A percentile compares a stretch with the other conserved stretches of the same genome.
These are phyloP conservation scores for Botrytis fragariae DNA, from an alignment of 2,329 filamentous ascomycete genomes.

Conservation along the genomic window DNA sequence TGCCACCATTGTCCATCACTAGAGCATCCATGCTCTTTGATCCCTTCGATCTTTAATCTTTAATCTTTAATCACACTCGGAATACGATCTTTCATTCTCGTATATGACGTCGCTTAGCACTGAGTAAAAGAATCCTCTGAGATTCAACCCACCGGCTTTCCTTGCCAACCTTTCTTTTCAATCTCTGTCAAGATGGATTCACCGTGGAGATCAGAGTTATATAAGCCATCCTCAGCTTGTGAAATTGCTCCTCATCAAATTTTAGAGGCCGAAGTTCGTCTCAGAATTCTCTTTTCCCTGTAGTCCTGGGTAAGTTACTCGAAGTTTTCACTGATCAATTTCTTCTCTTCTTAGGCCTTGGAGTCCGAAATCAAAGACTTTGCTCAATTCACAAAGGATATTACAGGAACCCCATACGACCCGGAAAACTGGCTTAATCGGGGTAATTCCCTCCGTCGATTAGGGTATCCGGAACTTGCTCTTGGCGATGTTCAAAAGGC, in stretches of 20 bases:
- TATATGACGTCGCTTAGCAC: neutral
- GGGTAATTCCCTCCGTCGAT: slow-evolving; percentile 30
- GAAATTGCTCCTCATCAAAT: slow-evolving; percentile 28
- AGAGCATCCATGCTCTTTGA: neutral
- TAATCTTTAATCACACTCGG: neutral
- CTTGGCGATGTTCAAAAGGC: slow-evolving; percentile 39
- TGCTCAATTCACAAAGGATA: slow-evolving; percentile 26
- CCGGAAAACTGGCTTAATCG: slow-evolving; percentile 34
- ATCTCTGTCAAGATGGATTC: slow-evolving; percentile 23
- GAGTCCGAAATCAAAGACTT: slow-evolving; percentile 28
- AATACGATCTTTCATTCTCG: neutral
- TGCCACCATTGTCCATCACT: neutral
- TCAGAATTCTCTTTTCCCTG: slow-evolving; percentile 13
- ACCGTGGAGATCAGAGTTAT: slow-evolving; percentile 28
- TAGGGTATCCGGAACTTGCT: slow-evolving; percentile 38
- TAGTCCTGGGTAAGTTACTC: neutral
- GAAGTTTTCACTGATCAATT: slow-evolving; percentile 22
- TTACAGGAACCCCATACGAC: slow-evolving; percentile 32
- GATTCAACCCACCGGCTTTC: neutral
- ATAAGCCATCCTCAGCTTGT: slow-evolving; percentile 30
- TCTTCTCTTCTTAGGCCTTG: slow-evolving; percentile 25
- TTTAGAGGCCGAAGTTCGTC: slow-evolving; percentile 30
- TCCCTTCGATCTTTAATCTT: neutral
- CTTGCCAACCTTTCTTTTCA: neutral
- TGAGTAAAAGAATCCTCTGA: neutral